Conservation (phyloP, 2,329 filamentous ascomycete genomes). For the Penicillium nordicum region DNA sequence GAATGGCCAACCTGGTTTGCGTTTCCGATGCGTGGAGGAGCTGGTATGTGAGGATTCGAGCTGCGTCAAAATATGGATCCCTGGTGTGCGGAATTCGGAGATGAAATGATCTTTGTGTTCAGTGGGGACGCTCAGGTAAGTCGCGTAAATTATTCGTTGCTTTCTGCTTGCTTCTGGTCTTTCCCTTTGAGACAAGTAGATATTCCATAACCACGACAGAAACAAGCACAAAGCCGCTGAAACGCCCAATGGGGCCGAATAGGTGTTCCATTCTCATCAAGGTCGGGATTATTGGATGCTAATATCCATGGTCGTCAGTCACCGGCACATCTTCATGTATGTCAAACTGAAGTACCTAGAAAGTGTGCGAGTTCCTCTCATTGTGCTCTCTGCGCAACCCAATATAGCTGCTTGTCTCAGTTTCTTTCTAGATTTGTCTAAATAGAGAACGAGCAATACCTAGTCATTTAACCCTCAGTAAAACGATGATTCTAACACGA, state of each 20-base stretch:
- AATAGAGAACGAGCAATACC: too few relatives aligned
- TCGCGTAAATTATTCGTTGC: not conserved
- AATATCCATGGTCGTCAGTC: not conserved
- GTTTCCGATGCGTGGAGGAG: conserved; percentile 6
- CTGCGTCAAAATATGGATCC: conserved; percentile 5
- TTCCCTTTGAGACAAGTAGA: not conserved
- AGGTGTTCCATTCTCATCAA: not conserved
- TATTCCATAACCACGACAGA: not conserved
- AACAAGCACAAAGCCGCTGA: not conserved
- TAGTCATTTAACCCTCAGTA: too few relatives aligned
- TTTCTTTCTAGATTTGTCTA: too few relatives aligned
- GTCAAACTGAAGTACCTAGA: too few relatives aligned
- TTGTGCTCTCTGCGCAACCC: too few relatives aligned
- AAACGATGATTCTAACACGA: too few relatives aligned
- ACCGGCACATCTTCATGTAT: not conserved
- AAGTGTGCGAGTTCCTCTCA: too few relatives aligned
- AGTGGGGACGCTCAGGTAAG: not conserved
- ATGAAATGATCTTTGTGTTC: not conserved
- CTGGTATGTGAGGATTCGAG: conserved; percentile 7
- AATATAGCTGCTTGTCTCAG: too few relatives aligned
- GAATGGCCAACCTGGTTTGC: not conserved
- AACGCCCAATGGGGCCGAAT: not conserved
- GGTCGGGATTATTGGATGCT: not conserved
- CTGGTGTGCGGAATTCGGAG: conserved; percentile 2
- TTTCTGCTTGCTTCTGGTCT: too few relatives aligned